Base-by-base conservation (phyloP, 1,284 basidiomycete genomes). In the Trichosporon coremiiforme region DNA sequence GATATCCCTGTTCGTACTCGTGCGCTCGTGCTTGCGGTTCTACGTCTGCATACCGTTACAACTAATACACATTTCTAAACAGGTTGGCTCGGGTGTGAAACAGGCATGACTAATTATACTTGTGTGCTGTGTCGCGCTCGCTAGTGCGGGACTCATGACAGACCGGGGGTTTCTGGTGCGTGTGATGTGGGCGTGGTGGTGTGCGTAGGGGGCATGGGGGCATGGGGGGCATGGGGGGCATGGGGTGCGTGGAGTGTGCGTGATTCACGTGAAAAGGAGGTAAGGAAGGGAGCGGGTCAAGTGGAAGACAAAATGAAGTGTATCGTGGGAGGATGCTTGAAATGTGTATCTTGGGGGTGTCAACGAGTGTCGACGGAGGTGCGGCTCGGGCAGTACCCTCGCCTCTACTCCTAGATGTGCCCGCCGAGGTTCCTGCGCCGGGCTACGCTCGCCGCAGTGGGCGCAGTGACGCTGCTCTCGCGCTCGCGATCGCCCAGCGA, bases 341-440 rank as follows among this genome's bases (percentile, higher is more conserved):
- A 38, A 38, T 38, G 36, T 38, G 36, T 38, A 38, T 38, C 8
- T 3, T 33, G 33, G 33, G 33, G 38, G 41, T 45, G 2, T 45
- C 41, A 45, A 45, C 41, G 41, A 45, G 41, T 17, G 41, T 45
- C 33, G 36, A 38, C 36, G 41, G 3, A 9, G 5, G 38, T 45
- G 13, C 15, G 17, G 41, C 41, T 45, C 41, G 15, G 41, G 15
- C 41, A 3, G 15, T 3, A 4, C 4, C 41, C 17, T 45, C 41
- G 41, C 41, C 15, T n/a, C 17, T n/a, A 45, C n/a, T 22, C 41
- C 55, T 64, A 69, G 12, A 69, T 69, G 25, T 69, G 68, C 0
- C 68, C 68, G 4, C 68, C 68, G 10, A 69, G 57, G 15, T 69
- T 60, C 3, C 57, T 50, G 8, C 68, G 41, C 31, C 68, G 41